Evolutionary conservation across 192 early-diverging fungal species (phyloP).

Genomic region (Linderina pennispora): DNA sequence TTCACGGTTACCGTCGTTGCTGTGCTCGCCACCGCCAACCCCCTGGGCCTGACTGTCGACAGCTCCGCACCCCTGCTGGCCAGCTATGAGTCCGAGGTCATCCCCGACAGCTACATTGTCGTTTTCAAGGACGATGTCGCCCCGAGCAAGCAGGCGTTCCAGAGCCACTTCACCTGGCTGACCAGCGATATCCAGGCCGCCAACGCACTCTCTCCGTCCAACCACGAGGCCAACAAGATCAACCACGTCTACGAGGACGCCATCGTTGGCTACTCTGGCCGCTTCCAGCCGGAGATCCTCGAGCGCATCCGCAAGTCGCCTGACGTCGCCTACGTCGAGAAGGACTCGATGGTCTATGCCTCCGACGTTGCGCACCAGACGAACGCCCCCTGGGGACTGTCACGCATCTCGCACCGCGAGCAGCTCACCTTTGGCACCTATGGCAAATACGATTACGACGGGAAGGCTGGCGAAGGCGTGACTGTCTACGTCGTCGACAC

Average conservation of each 20-base stretch:
- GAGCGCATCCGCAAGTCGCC: constrained; percentile 56
- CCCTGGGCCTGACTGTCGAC: constrained; percentile 28
- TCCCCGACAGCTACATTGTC: constrained; percentile 73
- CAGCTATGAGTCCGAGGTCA: constrained; percentile 53
- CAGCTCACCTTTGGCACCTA: constrained; percentile 54
- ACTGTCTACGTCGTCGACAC: constrained; percentile 97
- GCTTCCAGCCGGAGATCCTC: constrained; percentile 54
- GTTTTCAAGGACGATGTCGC: constrained; percentile 60
- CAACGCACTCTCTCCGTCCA: constrained; percentile 38
- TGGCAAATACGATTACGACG: constrained; percentile 68
- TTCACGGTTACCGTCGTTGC: constrained; percentile 38
- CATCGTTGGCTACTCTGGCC: constrained; percentile 65
- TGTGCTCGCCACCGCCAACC: constrained; percentile 22
- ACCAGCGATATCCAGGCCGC: constrained; percentile 35
- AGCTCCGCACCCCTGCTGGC: constrained; percentile 55
- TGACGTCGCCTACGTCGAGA: constrained; percentile 77
- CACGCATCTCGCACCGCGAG: constrained; percentile 75
- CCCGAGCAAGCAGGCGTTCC: constrained; percentile 28
- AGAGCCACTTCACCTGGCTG: constrained; percentile 47
- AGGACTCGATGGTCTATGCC: constrained; percentile 72
- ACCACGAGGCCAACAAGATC: constrained; percentile 45
- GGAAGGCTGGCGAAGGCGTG: constrained; percentile 71
- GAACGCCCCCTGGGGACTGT: constrained; percentile 81
- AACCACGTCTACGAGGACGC: constrained; percentile 61
- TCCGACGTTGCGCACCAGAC: constrained; percentile 57